Evolutionary conservation across 306 rosid species (phyloP).

Genomic region (Citrullus amarus): DNA sequence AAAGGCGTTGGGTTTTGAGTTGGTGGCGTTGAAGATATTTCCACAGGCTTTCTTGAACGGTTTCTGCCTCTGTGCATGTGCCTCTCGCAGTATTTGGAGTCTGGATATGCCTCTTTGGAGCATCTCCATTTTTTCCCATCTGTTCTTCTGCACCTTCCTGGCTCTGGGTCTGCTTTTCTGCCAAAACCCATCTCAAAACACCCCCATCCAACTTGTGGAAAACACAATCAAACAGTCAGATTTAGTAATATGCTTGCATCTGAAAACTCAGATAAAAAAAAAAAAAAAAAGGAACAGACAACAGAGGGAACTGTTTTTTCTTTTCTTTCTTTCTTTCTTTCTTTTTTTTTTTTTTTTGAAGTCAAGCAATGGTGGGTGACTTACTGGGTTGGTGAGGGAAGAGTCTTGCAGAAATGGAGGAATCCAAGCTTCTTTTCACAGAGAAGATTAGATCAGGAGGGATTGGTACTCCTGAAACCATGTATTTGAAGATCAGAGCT

Average conservation of each 20-base stretch:
- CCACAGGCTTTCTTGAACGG: conserved; percentile 99
- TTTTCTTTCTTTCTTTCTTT: no score
- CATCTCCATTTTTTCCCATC: conserved; percentile 99
- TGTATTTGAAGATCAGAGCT: conserved; percentile 85
- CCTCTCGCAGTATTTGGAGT: conserved; percentile 94
- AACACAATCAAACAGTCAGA: conserved; percentile 10
- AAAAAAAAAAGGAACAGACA: not conserved
- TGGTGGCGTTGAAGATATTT: conserved; percentile 39
- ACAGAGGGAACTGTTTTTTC: not conserved
- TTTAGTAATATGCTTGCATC: not conserved
- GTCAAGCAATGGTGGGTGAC: conserved; percentile 3
- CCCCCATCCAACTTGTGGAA: conserved; percentile 79
- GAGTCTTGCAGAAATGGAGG: conserved; percentile 62
- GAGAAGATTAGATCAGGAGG: conserved; percentile 83
- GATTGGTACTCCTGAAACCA: conserved; percentile 77
- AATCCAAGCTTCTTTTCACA: conserved; percentile 69
- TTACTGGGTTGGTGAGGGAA: conserved; percentile 76
- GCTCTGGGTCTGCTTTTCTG: conserved; percentile 96
- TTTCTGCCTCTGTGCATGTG: conserved; percentile 99
- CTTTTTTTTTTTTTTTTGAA: not conserved
- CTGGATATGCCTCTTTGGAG: conserved; percentile 97
- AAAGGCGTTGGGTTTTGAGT: conserved; percentile 10
- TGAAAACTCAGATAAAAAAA: not conserved
- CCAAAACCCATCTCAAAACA: conserved; percentile 92
- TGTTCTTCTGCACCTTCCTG: conserved; percentile 99